Base-by-base conservation (phyloP, 129 eudicot species). In the Flaveria trinervia region DNA sequence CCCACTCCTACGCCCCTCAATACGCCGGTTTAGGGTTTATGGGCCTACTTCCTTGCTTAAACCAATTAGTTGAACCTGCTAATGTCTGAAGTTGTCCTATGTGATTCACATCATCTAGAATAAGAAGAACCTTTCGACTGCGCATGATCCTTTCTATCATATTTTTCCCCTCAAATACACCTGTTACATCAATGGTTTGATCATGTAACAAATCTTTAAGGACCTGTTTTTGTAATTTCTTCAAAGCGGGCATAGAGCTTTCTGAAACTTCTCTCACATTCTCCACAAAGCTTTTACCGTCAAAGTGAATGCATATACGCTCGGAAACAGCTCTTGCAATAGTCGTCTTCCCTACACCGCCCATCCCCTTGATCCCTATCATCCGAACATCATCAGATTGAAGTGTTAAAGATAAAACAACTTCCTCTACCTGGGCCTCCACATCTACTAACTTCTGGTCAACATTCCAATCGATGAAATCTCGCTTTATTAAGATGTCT, bases 71-170 rank as follows among this genome's bases (percentile, higher is more conserved):
- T 6, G 59, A 56, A 74, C 70, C 44, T 6, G 70, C 70, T 45
- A 74, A 74, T 1, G 78, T 59, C 41, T 74, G 7, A 15, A 74
- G 78, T 0, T 59, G 78, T 0, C 15, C 12, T 59, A 14, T 43
- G 15, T 74, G 23, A 73, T 73, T 67, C 54, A 73, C 77, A 12
- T 73, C 77, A 56, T 73, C 77, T 12, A 73, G 77, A 41, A 73
- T 68, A 9, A 73, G 0, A 39, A 73, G 68, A 39, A 20, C 68
- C 77, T 56, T 56, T 39, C 39, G 20, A 57, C 44, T 0, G 15
- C 0, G 0, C 69, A 73, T 22, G 23, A 22, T 41, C 44, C 9
- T 22, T 73, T 59, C 59, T 14, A 59, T 22, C 78, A 0, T 23
- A 0, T 2, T 43, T 73, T 41, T 41, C 11, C 69, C 69, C 0